Percentiles rank a stretch among this genome's conserved stretches.
phyloP scores from a whole-genome alignment of 768 basidiomycete genomes.

The Boletus subparvulus region DNA sequence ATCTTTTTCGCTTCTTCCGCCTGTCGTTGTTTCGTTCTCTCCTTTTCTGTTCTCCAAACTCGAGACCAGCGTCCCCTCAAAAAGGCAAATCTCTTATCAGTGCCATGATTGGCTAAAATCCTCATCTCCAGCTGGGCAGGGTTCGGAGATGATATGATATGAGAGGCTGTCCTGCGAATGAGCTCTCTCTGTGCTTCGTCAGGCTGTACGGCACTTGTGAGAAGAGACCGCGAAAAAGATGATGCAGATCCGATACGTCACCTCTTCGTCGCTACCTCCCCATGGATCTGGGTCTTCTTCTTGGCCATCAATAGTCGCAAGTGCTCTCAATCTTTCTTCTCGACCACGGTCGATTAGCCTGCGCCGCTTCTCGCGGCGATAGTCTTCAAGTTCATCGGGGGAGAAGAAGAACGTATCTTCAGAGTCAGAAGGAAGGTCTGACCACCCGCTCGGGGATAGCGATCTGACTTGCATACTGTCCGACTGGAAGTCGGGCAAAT shows the following conservation, averaged over 20 bases:
- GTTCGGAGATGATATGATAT: slow-evolving; percentile 70
- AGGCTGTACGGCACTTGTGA: slow-evolving; percentile 42
- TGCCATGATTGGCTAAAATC: slow-evolving; percentile 82
- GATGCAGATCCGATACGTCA: slow-evolving; percentile 19
- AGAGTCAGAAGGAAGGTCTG: slow-evolving; percentile 78
- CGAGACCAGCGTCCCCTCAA: slow-evolving; percentile 72
- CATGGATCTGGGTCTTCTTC: slow-evolving; percentile 49
- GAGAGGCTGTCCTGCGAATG: slow-evolving; percentile 73
- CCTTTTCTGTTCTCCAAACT: slow-evolving; percentile 61
- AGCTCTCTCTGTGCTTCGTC: slow-evolving; percentile 58
- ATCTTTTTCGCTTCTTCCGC: slow-evolving; percentile 26
- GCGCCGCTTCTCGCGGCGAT: slow-evolving; percentile 65
- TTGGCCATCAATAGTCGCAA: slow-evolving; percentile 44
- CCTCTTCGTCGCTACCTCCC: slow-evolving; percentile 75
- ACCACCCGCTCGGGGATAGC: slow-evolving; percentile 68
- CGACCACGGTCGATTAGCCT: slow-evolving; percentile 56
- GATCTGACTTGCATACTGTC: slow-evolving; percentile 17
- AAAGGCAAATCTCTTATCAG: slow-evolving; percentile 78
- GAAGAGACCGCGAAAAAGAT: not conserved
- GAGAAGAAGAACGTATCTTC: slow-evolving; percentile 86
- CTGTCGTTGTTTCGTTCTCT: slow-evolving; percentile 36
- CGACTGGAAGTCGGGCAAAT: slow-evolving; percentile 32
- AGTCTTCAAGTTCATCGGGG: slow-evolving; percentile 63
- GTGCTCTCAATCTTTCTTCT: slow-evolving; percentile 65
- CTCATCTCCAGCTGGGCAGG: slow-evolving; percentile 83